Conservation (phyloP, 2,329 filamentous ascomycete genomes). For the Monosporascus sp. region DNA sequence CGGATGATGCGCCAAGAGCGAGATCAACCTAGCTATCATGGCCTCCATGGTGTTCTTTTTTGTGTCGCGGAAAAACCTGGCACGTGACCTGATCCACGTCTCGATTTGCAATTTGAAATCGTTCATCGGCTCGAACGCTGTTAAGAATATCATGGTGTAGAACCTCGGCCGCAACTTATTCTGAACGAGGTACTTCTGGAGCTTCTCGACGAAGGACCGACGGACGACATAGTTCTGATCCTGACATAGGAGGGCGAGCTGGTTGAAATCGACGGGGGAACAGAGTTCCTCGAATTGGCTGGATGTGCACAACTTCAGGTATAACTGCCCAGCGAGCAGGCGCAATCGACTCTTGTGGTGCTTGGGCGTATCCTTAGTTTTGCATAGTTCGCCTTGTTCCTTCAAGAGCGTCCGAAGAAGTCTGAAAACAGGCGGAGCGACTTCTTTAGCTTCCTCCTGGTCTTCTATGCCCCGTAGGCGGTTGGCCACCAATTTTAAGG, state of each 20-base stretch:
- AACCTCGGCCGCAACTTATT: constrained; percentile 69
- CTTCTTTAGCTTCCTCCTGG: constrained; percentile 47
- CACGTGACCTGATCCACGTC: constrained; percentile 85
- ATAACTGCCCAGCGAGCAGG: constrained; percentile 72
- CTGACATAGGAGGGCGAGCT: constrained; percentile 75
- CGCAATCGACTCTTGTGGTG: constrained; percentile 78
- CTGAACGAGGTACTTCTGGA: constrained; percentile 85
- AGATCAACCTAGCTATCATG: constrained; percentile 76
- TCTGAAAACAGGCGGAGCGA: constrained; percentile 67
- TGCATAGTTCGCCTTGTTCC: constrained; percentile 74
- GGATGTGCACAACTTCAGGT: constrained; percentile 77
- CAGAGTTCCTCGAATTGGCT: constrained; percentile 74
- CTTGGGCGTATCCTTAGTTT: constrained; percentile 67
- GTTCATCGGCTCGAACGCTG: constrained; percentile 81
- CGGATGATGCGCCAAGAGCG: constrained; percentile 86
- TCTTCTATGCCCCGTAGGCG: constrained; percentile 62
- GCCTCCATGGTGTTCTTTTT: constrained; percentile 70
- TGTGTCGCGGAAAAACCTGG: constrained; percentile 56
- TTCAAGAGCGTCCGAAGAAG: constrained; percentile 73
- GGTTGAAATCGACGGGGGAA: constrained; percentile 70
- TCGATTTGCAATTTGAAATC: constrained; percentile 69
- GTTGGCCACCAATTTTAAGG: constrained; percentile 82
- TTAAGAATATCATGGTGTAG: constrained; percentile 84
- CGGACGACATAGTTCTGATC: constrained; percentile 72
- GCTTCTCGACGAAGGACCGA: constrained; percentile 70